These are phyloP conservation scores for Botrytis medusae DNA, from an alignment of 2,329 filamentous ascomycete species.

Conservation along the genomic window DNA sequence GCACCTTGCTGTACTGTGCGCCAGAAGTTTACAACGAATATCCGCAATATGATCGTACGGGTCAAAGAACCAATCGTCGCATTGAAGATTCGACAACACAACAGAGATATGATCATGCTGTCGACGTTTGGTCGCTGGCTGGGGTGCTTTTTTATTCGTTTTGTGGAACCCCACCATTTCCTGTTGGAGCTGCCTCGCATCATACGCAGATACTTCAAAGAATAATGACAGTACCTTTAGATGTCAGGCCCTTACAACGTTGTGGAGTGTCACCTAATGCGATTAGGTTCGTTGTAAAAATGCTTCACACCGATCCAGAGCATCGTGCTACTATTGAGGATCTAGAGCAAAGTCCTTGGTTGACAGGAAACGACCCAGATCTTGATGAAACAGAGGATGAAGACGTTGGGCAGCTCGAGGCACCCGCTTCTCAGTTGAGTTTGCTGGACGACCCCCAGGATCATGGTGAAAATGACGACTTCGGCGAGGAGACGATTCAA, in stretches of 20 bases:
- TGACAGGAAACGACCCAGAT: constrained; percentile 43
- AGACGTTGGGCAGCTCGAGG: constrained; percentile 32
- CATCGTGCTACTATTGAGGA: constrained; percentile 71
- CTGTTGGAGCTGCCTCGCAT: constrained; percentile 73
- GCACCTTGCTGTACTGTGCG: constrained; percentile 91
- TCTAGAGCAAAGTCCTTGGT: constrained; percentile 73
- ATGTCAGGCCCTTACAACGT: constrained; percentile 62
- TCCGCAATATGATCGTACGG: constrained; percentile 66
- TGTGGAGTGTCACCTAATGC: constrained; percentile 62
- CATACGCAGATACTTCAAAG: constrained; percentile 72
- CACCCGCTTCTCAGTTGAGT: constrained; percentile 38
- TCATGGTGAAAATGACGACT: constrained; percentile 24
- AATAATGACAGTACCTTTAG: constrained; percentile 77
- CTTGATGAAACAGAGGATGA: constrained; percentile 35
- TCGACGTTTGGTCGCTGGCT: constrained; percentile 95
- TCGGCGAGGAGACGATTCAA: constrained; percentile 32
- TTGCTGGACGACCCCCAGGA: constrained; percentile 27
- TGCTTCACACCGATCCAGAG: constrained; percentile 79
- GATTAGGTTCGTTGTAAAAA: constrained; percentile 72
- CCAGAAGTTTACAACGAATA: constrained; percentile 89
- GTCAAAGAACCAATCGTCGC: constrained; percentile 49
- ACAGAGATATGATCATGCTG: constrained; percentile 81
- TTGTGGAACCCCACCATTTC: constrained; percentile 78
- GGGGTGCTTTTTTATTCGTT: constrained; percentile 88
- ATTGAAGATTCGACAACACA: constrained; percentile 33